Evolutionary conservation across 257 asterid genomes (phyloP).

Genomic region (Schizonepeta tenuifolia): DNA sequence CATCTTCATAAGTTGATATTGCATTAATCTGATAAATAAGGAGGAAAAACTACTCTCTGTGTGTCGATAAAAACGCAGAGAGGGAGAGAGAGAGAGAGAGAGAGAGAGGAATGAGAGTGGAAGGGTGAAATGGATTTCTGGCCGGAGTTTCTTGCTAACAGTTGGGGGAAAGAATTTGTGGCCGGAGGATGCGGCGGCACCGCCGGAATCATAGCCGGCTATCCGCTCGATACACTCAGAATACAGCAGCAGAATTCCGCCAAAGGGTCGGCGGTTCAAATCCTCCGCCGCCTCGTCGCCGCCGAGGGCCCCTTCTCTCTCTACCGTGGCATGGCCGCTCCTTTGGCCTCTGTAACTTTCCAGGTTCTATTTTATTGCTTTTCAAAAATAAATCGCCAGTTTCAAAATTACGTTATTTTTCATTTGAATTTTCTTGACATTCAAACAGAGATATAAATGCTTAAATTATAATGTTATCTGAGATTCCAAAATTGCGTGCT

Average conservation of each 20-base stretch:
- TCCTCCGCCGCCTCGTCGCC: slow-evolving; percentile 64
- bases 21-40: not conserved
- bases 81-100: not conserved
- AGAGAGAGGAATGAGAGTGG: slow-evolving; percentile 20
- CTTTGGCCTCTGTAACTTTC: slow-evolving; percentile 81
- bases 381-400: not conserved
- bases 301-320: slow-evolving; percentile 68
- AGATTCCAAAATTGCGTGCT: not conserved
- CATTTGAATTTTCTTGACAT: not conserved
- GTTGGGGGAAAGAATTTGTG: slow-evolving; percentile 88
- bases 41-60: not conserved
- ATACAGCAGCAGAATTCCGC: slow-evolving; percentile 69
- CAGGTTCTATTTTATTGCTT: slow-evolving; percentile 52
- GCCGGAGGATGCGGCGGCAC: slow-evolving; percentile 95
- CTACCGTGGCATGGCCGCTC: slow-evolving; percentile 92
- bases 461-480: not conserved
- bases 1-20: slow-evolving; percentile 2
- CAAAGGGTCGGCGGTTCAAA: slow-evolving; percentile 59
- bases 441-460: not conserved
- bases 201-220: slow-evolving; percentile 79
- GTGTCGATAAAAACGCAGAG: not conserved
- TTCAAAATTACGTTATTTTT: too few relatives aligned
- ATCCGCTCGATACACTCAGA: slow-evolving; percentile 86
- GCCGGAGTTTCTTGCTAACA: slow-evolving; percentile 83
- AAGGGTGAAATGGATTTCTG: slow-evolving; percentile 67